Base-by-base conservation (phyloP, 441 rosid genomes). In the Omphalea diandra region DNA sequence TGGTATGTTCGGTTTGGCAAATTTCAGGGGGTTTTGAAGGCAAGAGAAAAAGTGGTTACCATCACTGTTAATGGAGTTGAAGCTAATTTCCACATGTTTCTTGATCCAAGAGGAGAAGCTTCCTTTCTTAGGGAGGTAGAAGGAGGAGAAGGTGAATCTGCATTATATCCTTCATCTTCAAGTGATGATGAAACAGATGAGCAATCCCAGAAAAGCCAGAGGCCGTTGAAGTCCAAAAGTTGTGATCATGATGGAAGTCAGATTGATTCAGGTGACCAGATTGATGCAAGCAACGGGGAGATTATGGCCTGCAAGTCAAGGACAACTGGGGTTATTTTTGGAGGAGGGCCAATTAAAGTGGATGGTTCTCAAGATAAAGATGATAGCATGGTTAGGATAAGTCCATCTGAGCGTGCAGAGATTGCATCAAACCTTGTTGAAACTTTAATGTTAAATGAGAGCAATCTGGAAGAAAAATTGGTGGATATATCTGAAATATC, bases 1-100 rank as follows among this genome's bases (percentile, higher is more conserved):
- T 95, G 99, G 99, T 89, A 90, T 76, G 95, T 95, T 43, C 69
- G 88, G 76, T 95, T 95, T 65, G 99, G 99, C 32, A 95, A 95
- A 77, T 95, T 95, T 77, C 99, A 93, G 81, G 99, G 99, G 70
- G 97, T 95, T 77, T 79, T 95, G 79, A 90, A 90, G 87, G 81
- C 88, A 17, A 82, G 71, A 68, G 87, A 79, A 76, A 88, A 86
- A 75, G 72, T 83, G 41, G 97, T 95, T 57, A 83, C 55, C 69
- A 84, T 93, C 57, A 74, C 68, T 55, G 90, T 95, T 24, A 86
- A 95, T 83, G 97, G 89, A 11, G 83, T 83, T 18, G 94, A 87
- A 46, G 87, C 91, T 0, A 74, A 83, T 73, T 86, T 93, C 74
- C 85, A 82, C 73, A 95, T 95, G 99, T 83, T 83, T 81, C 87